Base-by-base conservation (phyloP, 23 red algal genomes). In the Gracilaria domingensis region DNA sequence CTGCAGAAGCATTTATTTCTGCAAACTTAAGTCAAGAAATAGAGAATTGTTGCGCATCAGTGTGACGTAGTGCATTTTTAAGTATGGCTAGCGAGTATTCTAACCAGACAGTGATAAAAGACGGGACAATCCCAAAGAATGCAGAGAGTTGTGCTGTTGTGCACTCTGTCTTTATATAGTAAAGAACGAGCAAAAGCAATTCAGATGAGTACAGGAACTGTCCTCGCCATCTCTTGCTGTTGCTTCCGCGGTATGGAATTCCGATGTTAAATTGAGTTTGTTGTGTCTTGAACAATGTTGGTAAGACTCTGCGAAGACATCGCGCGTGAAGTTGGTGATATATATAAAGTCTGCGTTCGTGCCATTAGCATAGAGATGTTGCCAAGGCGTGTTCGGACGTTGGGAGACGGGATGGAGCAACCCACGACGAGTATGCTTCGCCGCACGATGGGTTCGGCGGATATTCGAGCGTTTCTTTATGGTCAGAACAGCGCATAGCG, bases 91-190 rank as follows among this genome's bases (percentile, higher is more conserved):
- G 25, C 48, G 20, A 0, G 60, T 86, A 86, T 11, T 86, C 62
- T 37, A 87, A 2, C 83, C 62, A 87, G 20, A 75, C 83, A 12
- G 29, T 60, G 14, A 87, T 9, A 18, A 44, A 56, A 20, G 69
- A 87, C 7, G 66, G 83, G 9, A 87, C 69, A 17, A 87, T 42
- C 30, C 83, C 34, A 87, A 87, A 87, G 44, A 87, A 56, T 32
- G 45, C 66, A 57, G 25, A 29, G 16, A 73, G 42, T 32, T 32
- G 38, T 24, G 57, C 75, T 53, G 28, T 38, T 12, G 16, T 45
- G 69, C 16, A 32, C n/a, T 47, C 58, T 28, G 62, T 55, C 24
- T 87, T 75, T 8, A 87, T 23, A 39, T 75, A 87, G 34, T 40
- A 55, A 48, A 75, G 42, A 14, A 49, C 65, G 0, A 87, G 13